Base-by-base conservation (phyloP, 108 stramenopile genomes). In the Fragilaria radians region DNA sequence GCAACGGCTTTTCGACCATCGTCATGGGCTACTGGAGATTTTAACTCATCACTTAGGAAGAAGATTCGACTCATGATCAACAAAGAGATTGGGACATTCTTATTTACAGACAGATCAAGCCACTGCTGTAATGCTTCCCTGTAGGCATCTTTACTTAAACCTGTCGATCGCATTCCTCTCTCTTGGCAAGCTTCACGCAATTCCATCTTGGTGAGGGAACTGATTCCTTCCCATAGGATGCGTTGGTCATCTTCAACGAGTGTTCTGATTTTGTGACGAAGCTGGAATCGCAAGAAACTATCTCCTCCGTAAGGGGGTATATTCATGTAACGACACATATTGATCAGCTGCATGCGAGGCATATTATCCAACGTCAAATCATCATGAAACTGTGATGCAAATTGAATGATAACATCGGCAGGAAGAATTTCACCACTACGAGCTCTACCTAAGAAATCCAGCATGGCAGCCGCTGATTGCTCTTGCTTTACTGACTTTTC, bases 321-420 rank as follows among this genome's bases (percentile, higher is more conserved):
- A n/a, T 77, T 77, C 97, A 99, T 97, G 77, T 96, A 99, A 47
- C 74, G 78, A 71, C 80, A 81, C 95, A 99, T 86, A 36, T 92
- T 88, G 52, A 95, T 94, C 34, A 99, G 83, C 65, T 98, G 96
- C 85, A 95, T 89, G 32, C 97, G 75, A 4, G 94, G 78, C 87
- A 97, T 93, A 67, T 98, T 97, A 82, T 96, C 95, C 57, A 98
- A 70, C 27, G 96, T 98, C 63, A 99, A 81, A 61, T 99, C 96
- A 63, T 99, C 98, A 65, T 91, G 74, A 48, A 97, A 95, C 62
- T 88, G 88, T 25, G 72, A 78, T 14, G 96, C 80, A 55, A 91
- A 90, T 53, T 75, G 72, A 31, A 95, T 76, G 52, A 96, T 90
- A 19, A 76, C 82, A 62, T 94, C 88, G 11, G 94, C 67, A 21